These are phyloP conservation scores for Penicillium polonicum DNA, from an alignment of 2,329 filamentous ascomycete species.

Conservation along the genomic window DNA sequence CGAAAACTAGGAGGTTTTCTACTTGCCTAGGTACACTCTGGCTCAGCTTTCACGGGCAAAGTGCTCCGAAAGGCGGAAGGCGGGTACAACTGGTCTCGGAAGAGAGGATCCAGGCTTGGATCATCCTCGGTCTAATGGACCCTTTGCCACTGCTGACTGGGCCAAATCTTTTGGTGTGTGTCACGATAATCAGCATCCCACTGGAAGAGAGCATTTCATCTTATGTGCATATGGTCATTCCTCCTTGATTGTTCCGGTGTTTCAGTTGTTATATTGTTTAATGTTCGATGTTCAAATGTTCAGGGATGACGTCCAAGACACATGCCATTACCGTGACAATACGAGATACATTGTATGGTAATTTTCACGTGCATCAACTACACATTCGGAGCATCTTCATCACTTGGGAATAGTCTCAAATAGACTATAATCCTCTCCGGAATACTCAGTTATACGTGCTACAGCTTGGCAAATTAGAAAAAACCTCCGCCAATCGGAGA, in stretches of 20 bases:
- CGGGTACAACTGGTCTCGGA: conserved; percentile 34
- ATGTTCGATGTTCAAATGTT: conserved; percentile 6
- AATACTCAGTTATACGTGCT: neutral
- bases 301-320: conserved; percentile 23
- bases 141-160: conserved; percentile 13
- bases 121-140: conserved; percentile 44
- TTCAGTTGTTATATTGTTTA: neutral
- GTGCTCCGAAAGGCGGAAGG: conserved; percentile 27
- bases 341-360: conserved; percentile 8
- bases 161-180: neutral
- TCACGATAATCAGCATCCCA: conserved; percentile 16
- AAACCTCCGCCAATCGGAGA: neutral
- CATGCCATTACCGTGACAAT: conserved; percentile 19
- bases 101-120: conserved; percentile 38
- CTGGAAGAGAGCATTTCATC: neutral
- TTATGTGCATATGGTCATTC: too few species aligned
- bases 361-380: conserved; percentile 24
- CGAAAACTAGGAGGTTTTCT: conserved; percentile 6
- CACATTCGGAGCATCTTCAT: neutral
- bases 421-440: neutral
- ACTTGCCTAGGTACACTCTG: conserved; percentile 21
- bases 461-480: neutral
- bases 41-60: conserved; percentile 28
- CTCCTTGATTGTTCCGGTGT: neutral
- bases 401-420: neutral